These are phyloP conservation scores for Suhomyces wounanorum DNA, from an alignment of 1,139 yeast genomes.

Conservation along the genomic window DNA sequence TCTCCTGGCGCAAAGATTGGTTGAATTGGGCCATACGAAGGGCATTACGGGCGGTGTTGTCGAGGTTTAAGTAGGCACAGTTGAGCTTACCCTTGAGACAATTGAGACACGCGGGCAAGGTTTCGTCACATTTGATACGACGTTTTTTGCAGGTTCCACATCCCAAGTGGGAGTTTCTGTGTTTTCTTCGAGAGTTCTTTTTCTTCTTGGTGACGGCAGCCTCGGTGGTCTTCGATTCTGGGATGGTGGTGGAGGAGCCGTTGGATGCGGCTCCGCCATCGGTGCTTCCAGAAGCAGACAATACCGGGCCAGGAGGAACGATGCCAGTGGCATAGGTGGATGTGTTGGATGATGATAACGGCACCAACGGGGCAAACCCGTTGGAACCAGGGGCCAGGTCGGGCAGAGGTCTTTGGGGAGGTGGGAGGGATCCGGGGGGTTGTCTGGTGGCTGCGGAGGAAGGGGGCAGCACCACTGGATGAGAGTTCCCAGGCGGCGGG, in stretches of 20 bases:
- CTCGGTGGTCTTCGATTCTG: conserved; percentile 12
- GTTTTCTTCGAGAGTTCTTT: conserved; percentile 58
- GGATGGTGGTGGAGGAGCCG: conserved; percentile 13
- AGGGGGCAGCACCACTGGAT: background rate
- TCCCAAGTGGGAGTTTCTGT: conserved; percentile 62
- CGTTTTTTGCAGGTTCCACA: conserved; percentile 70
- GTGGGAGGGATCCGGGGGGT: background rate
- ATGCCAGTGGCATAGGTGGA: background rate
- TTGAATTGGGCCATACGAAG: conserved; percentile 54
- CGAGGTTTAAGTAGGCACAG: conserved; percentile 56
- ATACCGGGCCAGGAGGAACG: background rate
- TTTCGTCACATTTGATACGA: conserved; percentile 69
- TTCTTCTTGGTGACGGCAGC: conserved; percentile 25
- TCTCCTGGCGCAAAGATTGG: conserved; percentile 42
- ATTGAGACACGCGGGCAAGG: conserved; percentile 60
- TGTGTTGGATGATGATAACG: conserved; percentile 4
- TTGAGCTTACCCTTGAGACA: conserved; percentile 59
- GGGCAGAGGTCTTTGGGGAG: background rate
- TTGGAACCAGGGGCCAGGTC: background rate
- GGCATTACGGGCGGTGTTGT: conserved; percentile 52
- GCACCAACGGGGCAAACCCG: conserved; percentile 8
- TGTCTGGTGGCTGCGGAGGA: background rate
- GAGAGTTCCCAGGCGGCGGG: conserved; percentile 3
- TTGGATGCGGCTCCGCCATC: conserved; percentile 13
- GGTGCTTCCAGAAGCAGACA: conserved; percentile 7